phyloP scores from a whole-genome alignment of 1,284 basidiomycete species.

The Austroboletus rostrupii region DNA sequence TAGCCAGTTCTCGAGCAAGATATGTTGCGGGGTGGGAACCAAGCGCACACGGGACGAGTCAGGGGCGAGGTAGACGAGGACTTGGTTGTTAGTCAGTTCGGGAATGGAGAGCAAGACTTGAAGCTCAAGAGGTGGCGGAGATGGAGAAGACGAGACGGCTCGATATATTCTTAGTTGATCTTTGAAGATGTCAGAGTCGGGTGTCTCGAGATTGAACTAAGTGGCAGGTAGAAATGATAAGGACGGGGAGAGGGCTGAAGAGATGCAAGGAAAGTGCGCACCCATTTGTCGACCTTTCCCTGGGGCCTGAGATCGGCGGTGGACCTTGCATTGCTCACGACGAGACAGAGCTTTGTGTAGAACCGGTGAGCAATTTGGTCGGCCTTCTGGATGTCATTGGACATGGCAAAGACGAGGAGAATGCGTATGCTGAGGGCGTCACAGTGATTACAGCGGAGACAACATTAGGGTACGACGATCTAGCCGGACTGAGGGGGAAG shows the following conservation, averaged over 20 bases:
- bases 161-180: constrained; percentile 60
- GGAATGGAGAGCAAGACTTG: constrained; percentile 69
- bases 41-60: constrained; percentile 58
- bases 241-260: constrained; percentile 3
- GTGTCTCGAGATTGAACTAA: constrained; percentile 79
- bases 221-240: too few species aligned
- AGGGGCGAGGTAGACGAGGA: constrained; percentile 60
- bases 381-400: constrained; percentile 63
- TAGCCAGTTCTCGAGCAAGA: constrained; percentile 73
- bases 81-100: constrained; percentile 62
- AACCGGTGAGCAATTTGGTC: constrained; percentile 80
- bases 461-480: constrained; percentile 29
- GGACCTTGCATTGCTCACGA: constrained; percentile 65
- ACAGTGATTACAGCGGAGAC: constrained; percentile 22
- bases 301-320: constrained; percentile 43
- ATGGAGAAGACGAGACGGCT: constrained; percentile 47
- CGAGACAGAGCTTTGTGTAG: constrained; percentile 72
- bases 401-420: constrained; percentile 27
- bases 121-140: constrained; percentile 50
- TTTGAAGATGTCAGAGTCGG: constrained; percentile 60
- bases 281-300: constrained; percentile 73
- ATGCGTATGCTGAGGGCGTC: constrained; percentile 6
- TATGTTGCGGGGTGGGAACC: constrained; percentile 59
- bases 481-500: constrained; percentile 30
- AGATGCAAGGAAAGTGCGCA: constrained; percentile 34